These are phyloP conservation scores for Taxawa tesnikishii DNA, from an alignment of 2,329 filamentous ascomycete species.

Conservation along the genomic window DNA sequence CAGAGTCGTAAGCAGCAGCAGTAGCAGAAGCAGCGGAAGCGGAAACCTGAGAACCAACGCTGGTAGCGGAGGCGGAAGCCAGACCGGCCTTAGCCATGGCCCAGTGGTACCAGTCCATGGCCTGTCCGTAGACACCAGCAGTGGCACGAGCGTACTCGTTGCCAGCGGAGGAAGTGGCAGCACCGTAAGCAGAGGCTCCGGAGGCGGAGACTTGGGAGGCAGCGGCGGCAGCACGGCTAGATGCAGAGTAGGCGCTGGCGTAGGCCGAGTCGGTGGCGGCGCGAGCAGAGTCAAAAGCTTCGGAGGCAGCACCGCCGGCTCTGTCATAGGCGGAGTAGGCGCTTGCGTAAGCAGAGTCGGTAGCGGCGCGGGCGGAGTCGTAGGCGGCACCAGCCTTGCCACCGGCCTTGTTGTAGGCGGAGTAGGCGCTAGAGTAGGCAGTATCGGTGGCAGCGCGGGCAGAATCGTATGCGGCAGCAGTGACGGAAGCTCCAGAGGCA, in stretches of 20 bases:
- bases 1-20: slow-evolving; percentile 6
- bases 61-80: slow-evolving; percentile 24
- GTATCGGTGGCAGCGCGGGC: no score
- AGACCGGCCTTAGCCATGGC: slow-evolving; percentile 33
- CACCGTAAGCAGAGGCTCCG: slow-evolving; percentile 26
- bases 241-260: slow-evolving; percentile 10
- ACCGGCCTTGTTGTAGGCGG: slow-evolving; percentile 13
- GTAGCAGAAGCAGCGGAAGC: slow-evolving; percentile 10
- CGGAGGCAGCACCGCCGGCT: slow-evolving; percentile 10
- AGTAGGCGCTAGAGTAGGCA: no score
- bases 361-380: slow-evolving; percentile 14
- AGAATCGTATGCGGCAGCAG: slow-evolving; percentile 22
- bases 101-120: slow-evolving; percentile 27
- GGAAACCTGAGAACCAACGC: slow-evolving; percentile 16
- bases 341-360: slow-evolving; percentile 16
- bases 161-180: slow-evolving; percentile 43
- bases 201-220: slow-evolving; percentile 38
- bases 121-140: slow-evolving; percentile 38
- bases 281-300: slow-evolving; percentile 10
- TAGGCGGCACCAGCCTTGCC: slow-evolving; percentile 13
- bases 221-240: slow-evolving; percentile 17
- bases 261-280: no score
- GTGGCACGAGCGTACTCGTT: slow-evolving; percentile 70
- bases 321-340: slow-evolving; percentile 12
- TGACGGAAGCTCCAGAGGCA: slow-evolving; percentile 24